Evolutionary conservation across 805 yeast species (phyloP).

Genomic region (Starmerella asiatica): DNA sequence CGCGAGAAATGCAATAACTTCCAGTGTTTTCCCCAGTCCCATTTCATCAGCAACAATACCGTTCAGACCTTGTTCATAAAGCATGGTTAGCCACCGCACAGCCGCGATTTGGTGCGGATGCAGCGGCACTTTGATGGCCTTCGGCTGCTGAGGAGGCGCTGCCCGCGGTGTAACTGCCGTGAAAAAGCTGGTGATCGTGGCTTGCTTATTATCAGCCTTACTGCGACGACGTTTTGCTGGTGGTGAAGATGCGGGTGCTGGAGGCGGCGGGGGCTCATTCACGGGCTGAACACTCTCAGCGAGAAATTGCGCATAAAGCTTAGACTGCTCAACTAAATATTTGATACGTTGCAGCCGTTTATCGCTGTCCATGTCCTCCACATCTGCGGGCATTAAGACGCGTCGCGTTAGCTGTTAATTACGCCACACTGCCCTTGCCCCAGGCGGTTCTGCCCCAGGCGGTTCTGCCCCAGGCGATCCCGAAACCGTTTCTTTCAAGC

Average conservation of each 20-base stretch:
- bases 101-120: conserved; percentile 84
- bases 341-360: conserved; percentile 53
- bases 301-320: conserved; percentile 73
- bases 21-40: conserved; percentile 93
- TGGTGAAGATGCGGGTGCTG: conserved; percentile 8
- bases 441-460: too few relatives aligned
- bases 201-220: neutral
- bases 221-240: neutral
- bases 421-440: too few relatives aligned
- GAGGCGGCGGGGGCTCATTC: conserved; percentile 18
- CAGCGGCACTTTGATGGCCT: conserved; percentile 43
- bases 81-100: conserved; percentile 73
- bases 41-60: conserved; percentile 95
- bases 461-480: too few relatives aligned
- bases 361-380: conserved; percentile 33
- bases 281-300: conserved; percentile 47
- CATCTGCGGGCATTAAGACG: conserved; percentile 4
- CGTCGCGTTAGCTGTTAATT: too few relatives aligned
- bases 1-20: conserved; percentile 66
- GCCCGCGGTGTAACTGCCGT: conserved; percentile 8
- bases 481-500: too few relatives aligned
- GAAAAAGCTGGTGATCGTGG: conserved; percentile 3
- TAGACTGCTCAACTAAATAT: conserved; percentile 71
- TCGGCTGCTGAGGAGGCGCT: conserved; percentile 37
- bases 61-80: conserved; percentile 85